Percentiles rank a stretch among this genome's conserved stretches.
phyloP scores from a whole-genome alignment of 805 yeast species.

The Zygosaccharomyces rouxii region DNA sequence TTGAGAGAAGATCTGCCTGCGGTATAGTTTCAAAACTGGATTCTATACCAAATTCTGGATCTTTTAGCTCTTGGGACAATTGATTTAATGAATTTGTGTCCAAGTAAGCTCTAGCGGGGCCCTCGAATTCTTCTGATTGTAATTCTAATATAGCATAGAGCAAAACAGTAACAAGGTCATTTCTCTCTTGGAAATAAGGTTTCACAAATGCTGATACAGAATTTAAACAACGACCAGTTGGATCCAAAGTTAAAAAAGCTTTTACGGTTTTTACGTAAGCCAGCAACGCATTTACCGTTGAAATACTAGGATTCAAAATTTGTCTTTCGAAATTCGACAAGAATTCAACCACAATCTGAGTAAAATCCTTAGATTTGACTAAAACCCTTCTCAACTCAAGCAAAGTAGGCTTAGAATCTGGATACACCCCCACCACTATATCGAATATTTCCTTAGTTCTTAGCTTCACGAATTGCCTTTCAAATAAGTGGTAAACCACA shows the following conservation, averaged over 20 bases:
- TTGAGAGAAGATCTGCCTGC: not conserved
- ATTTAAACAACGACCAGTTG: conserved; percentile 77
- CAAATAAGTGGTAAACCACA: conserved; percentile 25
- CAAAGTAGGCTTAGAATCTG: conserved; percentile 50
- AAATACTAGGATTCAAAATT: conserved; percentile 73
- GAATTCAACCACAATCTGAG: conserved; percentile 17
- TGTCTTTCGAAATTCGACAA: conserved; percentile 20
- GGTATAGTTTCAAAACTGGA: not conserved
- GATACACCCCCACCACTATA: conserved; percentile 48
- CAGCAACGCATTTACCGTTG: conserved; percentile 66
- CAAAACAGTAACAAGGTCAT: conserved; percentile 65
- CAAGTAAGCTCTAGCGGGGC: conserved; percentile 3
- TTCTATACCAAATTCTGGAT: conserved; percentile 25
- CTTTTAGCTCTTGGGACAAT: conserved; percentile 46
- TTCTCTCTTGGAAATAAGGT: conserved; percentile 61
- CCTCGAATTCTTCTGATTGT: conserved; percentile 17
- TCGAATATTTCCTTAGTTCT: conserved; percentile 57
- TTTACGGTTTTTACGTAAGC: conserved; percentile 68
- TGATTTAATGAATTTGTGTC: conserved; percentile 10
- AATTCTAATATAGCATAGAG: conserved; percentile 65
- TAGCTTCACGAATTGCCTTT: conserved; percentile 31
- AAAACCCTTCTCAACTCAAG: conserved; percentile 56
- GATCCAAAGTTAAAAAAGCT: conserved; percentile 73
- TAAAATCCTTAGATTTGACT: conserved; percentile 31
- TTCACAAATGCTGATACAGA: conserved; percentile 74